Conservation (phyloP, 2,329 filamentous ascomycete genomes). For the Alternaria burnsii region DNA sequence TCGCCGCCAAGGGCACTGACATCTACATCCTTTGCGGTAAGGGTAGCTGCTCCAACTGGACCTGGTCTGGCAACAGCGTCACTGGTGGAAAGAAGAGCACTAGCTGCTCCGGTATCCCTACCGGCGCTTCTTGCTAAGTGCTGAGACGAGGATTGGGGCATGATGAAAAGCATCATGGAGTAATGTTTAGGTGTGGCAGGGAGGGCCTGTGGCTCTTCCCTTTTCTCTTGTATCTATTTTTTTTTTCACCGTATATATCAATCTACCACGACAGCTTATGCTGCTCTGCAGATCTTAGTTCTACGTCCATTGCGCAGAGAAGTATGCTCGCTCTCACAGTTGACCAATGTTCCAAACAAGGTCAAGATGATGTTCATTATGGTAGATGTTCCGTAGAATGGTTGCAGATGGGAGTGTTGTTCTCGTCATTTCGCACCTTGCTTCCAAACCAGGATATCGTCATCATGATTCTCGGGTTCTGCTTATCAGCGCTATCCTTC, state of each 20-base stretch:
- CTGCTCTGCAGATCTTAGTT: neutral
- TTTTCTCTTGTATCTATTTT: constrained; percentile 1
- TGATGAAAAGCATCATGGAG: neutral
- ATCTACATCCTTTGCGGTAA: constrained; percentile 66
- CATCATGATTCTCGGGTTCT: too few relatives aligned
- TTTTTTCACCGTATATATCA: neutral
- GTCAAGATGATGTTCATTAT: too few relatives aligned
- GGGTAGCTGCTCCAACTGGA: constrained; percentile 64
- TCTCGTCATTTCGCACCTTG: neutral
- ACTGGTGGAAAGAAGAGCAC: constrained; percentile 50
- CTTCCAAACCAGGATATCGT: neutral
- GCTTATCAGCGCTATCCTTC: neutral
- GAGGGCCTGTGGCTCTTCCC: neutral
- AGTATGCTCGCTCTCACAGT: neutral
- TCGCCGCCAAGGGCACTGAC: constrained; percentile 45
- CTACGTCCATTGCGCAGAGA: too few relatives aligned
- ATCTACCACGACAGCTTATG: neutral
- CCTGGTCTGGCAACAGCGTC: constrained; percentile 57
- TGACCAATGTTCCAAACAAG: neutral
- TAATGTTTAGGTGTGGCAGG: neutral
- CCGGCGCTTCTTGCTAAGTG: constrained; percentile 46
- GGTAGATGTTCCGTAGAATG: neutral
- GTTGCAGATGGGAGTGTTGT: neutral
- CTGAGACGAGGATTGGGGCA: neutral
- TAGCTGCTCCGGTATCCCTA: constrained; percentile 47